A percentile compares a stretch with the other conserved stretches of the same genome.
phyloP scores from a whole-genome alignment of 768 basidiomycete genomes.

The Pulveroboletus frians region DNA sequence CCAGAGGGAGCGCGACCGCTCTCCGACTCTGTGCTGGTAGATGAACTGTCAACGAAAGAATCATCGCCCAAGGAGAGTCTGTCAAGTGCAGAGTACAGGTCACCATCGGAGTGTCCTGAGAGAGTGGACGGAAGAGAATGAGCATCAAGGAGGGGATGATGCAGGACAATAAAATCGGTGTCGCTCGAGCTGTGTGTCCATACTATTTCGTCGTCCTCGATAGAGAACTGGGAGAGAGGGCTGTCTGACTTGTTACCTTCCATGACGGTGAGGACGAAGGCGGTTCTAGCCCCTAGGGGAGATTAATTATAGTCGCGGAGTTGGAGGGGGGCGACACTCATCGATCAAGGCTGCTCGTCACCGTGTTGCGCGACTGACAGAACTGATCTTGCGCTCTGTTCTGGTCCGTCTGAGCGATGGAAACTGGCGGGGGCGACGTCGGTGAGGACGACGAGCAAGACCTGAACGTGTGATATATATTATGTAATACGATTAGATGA shows the following conservation, averaged over 20 bases:
- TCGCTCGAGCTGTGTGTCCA: conserved; percentile 15
- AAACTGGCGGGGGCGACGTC: not conserved
- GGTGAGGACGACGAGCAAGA: not conserved
- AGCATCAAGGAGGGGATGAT: conserved; percentile 14
- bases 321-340: not conserved
- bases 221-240: conserved; percentile 11
- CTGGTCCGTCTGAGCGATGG: not conserved
- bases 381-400: not conserved
- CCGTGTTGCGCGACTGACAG: conserved; percentile 3
- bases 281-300: not conserved
- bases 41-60: conserved; percentile 1
- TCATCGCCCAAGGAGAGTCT: conserved; percentile 15
- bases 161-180: conserved; percentile 24
- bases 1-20: not conserved
- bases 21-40: conserved; percentile 8
- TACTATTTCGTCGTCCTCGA: conserved; percentile 22
- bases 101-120: conserved; percentile 5
- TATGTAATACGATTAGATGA: conserved; percentile 35
- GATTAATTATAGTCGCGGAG: conserved; percentile 13
- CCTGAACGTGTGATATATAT: conserved; percentile 23
- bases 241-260: conserved; percentile 11
- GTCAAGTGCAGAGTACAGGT: conserved; percentile 13
- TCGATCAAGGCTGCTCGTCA: conserved; percentile 11
- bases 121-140: conserved; percentile 12
- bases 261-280: conserved; percentile 1